Percentiles rank a stretch among this genome's conserved stretches.
phyloP scores from a whole-genome alignment of 352 stramenopile genomes.

The Phytophthora pseudosyringae region DNA sequence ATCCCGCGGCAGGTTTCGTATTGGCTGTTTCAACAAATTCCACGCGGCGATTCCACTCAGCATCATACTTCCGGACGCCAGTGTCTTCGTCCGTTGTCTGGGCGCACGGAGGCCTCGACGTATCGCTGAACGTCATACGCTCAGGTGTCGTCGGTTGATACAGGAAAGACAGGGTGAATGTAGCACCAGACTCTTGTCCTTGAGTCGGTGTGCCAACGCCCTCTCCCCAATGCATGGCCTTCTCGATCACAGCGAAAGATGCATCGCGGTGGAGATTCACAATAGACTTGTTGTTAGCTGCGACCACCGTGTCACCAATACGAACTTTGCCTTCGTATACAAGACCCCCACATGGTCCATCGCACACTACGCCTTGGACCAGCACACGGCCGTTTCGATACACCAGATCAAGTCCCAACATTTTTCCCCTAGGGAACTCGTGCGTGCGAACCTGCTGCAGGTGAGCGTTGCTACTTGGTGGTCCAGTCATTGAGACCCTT shows the following conservation, averaged over 20 bases:
- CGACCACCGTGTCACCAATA: conserved; percentile 82
- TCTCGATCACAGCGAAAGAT: conserved; percentile 79
- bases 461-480: conserved; percentile 29
- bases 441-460: conserved; percentile 69
- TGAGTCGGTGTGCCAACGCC: conserved; percentile 19
- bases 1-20: conserved; percentile 22
- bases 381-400: conserved; percentile 79
- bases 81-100: conserved; percentile 32
- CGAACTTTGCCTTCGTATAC: conserved; percentile 71
- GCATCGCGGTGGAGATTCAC: conserved; percentile 83
- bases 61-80: conserved; percentile 56
- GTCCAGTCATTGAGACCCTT: conserved; percentile 11
- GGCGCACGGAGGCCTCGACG: conserved; percentile 34
- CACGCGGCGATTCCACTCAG: conserved; percentile 85
- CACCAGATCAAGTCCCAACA: conserved; percentile 82
- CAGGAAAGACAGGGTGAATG: conserved; percentile 76
- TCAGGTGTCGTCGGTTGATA: conserved; percentile 53
- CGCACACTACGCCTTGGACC: conserved; percentile 77
- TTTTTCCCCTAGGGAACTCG: conserved; percentile 59
- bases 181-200: conserved; percentile 28
- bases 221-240: conserved; percentile 51
- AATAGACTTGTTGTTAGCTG: conserved; percentile 80
- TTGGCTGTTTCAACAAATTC: conserved; percentile 72
- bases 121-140: conserved; percentile 35
- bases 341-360: conserved; percentile 64